Conservation (phyloP, 2,329 filamentous ascomycete genomes). For the Penicillium sp. region DNA sequence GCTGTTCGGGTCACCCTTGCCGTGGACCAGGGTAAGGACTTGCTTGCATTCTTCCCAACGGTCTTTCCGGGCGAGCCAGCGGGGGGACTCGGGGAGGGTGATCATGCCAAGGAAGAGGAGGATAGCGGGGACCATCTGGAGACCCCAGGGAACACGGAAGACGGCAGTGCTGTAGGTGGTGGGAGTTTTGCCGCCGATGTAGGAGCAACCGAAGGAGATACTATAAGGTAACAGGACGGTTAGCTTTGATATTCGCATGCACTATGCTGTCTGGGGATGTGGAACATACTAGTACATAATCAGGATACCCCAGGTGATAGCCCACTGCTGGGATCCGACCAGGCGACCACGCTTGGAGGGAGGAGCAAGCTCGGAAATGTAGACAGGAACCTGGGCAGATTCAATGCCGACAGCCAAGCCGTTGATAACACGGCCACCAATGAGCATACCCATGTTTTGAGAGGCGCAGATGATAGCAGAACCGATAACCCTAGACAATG, state of each 20-base stretch:
- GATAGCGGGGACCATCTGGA: conserved; percentile 61
- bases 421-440: conserved; percentile 67
- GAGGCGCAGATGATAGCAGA: conserved; percentile 60
- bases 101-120: conserved; percentile 57
- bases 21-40: conserved; percentile 58
- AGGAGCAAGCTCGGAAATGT: conserved; percentile 64
- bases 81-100: conserved; percentile 55
- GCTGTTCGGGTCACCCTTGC: conserved; percentile 61
- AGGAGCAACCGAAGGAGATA: conserved; percentile 48
- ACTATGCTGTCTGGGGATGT: neutral
- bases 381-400: conserved; percentile 69
- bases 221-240: neutral
- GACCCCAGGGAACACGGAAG: conserved; percentile 64
- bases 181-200: conserved; percentile 48
- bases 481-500: conserved; percentile 43
- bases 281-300: conserved; percentile 61
- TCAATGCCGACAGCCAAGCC: conserved; percentile 72
- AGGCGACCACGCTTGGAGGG: conserved; percentile 57
- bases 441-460: conserved; percentile 67
- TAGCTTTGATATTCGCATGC: neutral
- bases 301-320: conserved; percentile 68
- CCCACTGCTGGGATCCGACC: conserved; percentile 70
- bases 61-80: conserved; percentile 63
- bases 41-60: conserved; percentile 54
- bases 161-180: conserved; percentile 55